These are phyloP conservation scores for Spongospora subterranea DNA, from an alignment of 208 protist species.

Conservation along the genomic window DNA sequence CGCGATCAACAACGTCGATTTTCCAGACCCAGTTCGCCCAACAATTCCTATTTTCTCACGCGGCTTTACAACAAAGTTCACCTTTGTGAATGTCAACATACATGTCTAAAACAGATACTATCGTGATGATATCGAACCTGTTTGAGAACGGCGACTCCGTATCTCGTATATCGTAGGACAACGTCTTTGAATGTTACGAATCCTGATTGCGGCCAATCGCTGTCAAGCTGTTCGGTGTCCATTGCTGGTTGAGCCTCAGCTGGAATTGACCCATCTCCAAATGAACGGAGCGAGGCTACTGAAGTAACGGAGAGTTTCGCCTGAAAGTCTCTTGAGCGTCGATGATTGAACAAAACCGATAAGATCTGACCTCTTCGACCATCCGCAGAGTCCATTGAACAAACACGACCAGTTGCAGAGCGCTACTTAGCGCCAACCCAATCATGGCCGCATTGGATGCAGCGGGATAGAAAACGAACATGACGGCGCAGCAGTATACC, in stretches of 20 bases:
- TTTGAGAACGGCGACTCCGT: slow-evolving; percentile 46
- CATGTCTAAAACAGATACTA: no score
- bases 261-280: background rate
- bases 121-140: no score
- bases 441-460: background rate
- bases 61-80: slow-evolving; percentile 26
- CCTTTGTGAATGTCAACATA: no score
- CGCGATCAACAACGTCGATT: background rate
- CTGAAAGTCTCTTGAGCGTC: background rate
- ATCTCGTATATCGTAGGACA: slow-evolving; percentile 40
- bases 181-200: slow-evolving; percentile 17
- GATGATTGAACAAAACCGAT: no score
- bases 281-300: no score
- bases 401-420: slow-evolving; percentile 11
- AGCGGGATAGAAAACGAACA: slow-evolving; percentile 1
- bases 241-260: background rate
- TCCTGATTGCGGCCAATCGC: background rate
- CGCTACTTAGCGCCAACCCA: background rate
- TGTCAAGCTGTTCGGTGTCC: background rate
- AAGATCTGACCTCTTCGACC: background rate
- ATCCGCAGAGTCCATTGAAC: slow-evolving; percentile 34
- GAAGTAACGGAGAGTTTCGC: background rate
- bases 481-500: background rate
- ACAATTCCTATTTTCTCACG: slow-evolving; percentile 70
- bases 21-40: slow-evolving; percentile 61